These are phyloP conservation scores for Fusarium graminum DNA, from an alignment of 2,329 filamentous ascomycete species.

Conservation along the genomic window DNA sequence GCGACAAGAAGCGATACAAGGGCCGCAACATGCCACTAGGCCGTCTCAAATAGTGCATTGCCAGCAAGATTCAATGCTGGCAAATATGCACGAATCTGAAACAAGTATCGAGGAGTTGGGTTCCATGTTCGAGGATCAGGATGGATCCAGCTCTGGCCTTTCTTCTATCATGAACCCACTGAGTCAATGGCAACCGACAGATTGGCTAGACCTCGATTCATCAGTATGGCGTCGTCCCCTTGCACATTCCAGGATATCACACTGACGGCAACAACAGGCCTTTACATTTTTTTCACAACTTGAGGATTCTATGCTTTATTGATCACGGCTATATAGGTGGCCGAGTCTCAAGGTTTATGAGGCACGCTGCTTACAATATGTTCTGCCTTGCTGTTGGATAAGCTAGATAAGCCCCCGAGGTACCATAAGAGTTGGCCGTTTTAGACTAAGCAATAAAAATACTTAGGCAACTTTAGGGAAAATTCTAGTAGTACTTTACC, in stretches of 20 bases:
- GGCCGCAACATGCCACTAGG: constrained; percentile 15
- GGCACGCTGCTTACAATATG: too few species aligned
- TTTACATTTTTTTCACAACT: constrained; percentile 26
- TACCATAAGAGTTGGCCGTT: too few species aligned
- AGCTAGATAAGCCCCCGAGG: too few species aligned
- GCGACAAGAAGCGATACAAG: constrained; percentile 14
- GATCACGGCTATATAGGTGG: too few species aligned
- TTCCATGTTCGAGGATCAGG: constrained; percentile 4
- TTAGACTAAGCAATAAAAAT: too few species aligned
- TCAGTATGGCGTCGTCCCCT: background rate
- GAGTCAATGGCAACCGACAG: constrained; percentile 29
- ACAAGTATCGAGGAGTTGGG: constrained; percentile 18
- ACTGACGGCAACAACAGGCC: background rate
- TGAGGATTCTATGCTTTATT: constrained; percentile 16
- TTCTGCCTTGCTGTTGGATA: too few species aligned
- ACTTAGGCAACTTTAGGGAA: too few species aligned
- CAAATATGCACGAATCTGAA: constrained; percentile 11
- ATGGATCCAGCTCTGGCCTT: background rate
- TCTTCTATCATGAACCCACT: constrained; percentile 14
- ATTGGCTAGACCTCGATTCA: constrained; percentile 32
- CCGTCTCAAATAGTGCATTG: background rate
- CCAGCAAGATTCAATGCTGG: constrained; percentile 8
- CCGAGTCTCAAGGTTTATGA: too few species aligned
- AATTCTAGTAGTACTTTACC: too few species aligned
- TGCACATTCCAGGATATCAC: accelerated